Evolutionary conservation across 768 basidiomycete species (phyloP).

Genomic region (Peribolospora kevripleyi): DNA sequence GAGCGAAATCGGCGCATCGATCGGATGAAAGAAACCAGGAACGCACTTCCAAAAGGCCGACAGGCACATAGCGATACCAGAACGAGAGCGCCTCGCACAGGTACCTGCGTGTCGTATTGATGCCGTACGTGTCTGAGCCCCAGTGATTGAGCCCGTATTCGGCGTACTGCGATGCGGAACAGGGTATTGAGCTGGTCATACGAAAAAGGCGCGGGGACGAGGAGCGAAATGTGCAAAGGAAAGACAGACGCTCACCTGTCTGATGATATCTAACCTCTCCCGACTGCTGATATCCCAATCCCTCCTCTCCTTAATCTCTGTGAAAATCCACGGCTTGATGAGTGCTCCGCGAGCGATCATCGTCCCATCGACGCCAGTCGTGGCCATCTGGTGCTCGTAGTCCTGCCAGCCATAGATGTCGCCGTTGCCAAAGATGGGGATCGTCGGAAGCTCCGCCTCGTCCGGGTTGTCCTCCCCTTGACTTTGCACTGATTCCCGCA

Average conservation of each 20-base stretch:
- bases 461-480: slow-evolving; percentile 2
- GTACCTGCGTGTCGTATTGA: slow-evolving; percentile 77
- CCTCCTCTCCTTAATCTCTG: slow-evolving; percentile 69
- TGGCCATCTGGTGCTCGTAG: slow-evolving; percentile 52
- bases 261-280: slow-evolving; percentile 14
- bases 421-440: slow-evolving; percentile 93
- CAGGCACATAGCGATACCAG: slow-evolving; percentile 84
- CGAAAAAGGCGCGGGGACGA: not conserved
- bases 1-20: no score
- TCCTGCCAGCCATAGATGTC: slow-evolving; percentile 74
- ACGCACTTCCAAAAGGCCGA: slow-evolving; percentile 54
- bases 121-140: slow-evolving; percentile 31
- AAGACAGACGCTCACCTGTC: not conserved
- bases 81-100: slow-evolving; percentile 88
- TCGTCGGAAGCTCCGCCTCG: slow-evolving; percentile 29
- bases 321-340: slow-evolving; percentile 91
- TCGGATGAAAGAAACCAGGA: no score
- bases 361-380: slow-evolving; percentile 71
- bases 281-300: slow-evolving; percentile 29
- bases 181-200: no score
- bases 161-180: slow-evolving; percentile 32
- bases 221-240: not conserved
- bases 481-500: slow-evolving; percentile 7
- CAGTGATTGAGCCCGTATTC: slow-evolving; percentile 58
- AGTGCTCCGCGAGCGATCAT: slow-evolving; percentile 89